Evolutionary conservation across 2,329 filamentous ascomycete species (phyloP).

Genomic region (Diaporthe helianthi): DNA sequence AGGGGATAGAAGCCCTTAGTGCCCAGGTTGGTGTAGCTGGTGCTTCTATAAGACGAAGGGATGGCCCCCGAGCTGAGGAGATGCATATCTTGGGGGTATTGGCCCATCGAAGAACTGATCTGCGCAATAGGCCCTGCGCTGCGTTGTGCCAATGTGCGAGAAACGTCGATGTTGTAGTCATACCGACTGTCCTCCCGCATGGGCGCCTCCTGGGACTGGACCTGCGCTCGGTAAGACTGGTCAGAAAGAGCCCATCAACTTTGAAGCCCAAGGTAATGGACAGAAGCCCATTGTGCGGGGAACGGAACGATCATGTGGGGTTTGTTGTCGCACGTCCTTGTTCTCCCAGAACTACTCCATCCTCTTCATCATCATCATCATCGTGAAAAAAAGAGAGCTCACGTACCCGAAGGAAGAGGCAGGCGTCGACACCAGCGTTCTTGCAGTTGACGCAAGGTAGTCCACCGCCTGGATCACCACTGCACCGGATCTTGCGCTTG

Average conservation of each 20-base stretch:
- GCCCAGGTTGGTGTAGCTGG: slow-evolving; percentile 26
- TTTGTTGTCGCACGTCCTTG: neutral
- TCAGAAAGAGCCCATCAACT: slow-evolving; percentile 18
- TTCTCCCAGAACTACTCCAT: neutral
- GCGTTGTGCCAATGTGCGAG: slow-evolving; percentile 44
- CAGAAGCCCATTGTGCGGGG: neutral
- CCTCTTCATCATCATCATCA: no score
- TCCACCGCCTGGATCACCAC: slow-evolving; percentile 81
- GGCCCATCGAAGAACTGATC: slow-evolving; percentile 40
- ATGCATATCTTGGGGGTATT: slow-evolving; percentile 46
- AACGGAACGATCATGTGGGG: neutral
- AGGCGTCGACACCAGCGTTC: slow-evolving; percentile 72
- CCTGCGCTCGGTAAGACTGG: slow-evolving; percentile 39
- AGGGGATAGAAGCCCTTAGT: slow-evolving; percentile 43
- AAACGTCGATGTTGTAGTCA: slow-evolving; percentile 47
- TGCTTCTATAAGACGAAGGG: slow-evolving; percentile 44
- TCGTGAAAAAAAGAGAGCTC: slow-evolving; percentile 27
- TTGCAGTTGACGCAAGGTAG: slow-evolving; percentile 84
- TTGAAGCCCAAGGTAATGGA: no score
- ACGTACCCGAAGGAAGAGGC: slow-evolving; percentile 80
- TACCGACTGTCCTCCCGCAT: slow-evolving; percentile 45
- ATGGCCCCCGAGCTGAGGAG: slow-evolving; percentile 43
- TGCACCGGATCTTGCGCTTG: slow-evolving; percentile 94
- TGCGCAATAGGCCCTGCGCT: slow-evolving; percentile 38
- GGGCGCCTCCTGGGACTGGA: slow-evolving; percentile 48